phyloP scores from a whole-genome alignment of 257 asterid genomes.

The Anisodus tanguticus region DNA sequence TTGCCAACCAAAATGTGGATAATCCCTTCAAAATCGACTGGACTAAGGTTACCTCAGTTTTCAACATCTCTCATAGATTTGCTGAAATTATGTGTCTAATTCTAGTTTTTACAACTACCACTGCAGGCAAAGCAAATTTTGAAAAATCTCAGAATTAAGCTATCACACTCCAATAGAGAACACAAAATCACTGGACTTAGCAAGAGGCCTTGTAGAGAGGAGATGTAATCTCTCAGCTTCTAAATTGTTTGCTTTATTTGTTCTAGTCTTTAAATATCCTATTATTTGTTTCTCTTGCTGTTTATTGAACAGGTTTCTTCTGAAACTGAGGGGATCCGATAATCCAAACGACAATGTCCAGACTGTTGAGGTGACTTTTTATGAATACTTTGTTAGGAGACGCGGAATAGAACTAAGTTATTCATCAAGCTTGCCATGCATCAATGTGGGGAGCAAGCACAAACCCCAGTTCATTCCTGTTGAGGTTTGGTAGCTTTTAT shows the following conservation, averaged over 20 bases:
- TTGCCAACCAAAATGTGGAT: conserved; percentile 49
- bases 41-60: conserved; percentile 44
- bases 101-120: background rate
- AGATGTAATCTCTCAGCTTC: conserved; percentile 45
- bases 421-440: conserved; percentile 60
- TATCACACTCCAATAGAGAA: conserved; percentile 46
- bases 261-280: background rate
- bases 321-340: conserved; percentile 26
- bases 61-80: conserved; percentile 17
- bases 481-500: conserved; percentile 47
- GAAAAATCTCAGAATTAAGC: conserved; percentile 50
- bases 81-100: background rate
- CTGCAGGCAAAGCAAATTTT: conserved; percentile 50
- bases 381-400: conserved; percentile 53
- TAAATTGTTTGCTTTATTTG: background rate
- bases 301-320: conserved; percentile 40
- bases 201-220: conserved; percentile 51
- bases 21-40: conserved; percentile 53
- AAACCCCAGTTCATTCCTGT: conserved; percentile 49
- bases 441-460: conserved; percentile 49
- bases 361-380: conserved; percentile 47
- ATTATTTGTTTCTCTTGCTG: background rate
- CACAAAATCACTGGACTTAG: conserved; percentile 55
- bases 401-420: conserved; percentile 46
- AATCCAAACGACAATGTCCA: conserved; percentile 28